Evolutionary conservation across 1,284 basidiomycete genomes (phyloP).

Genomic region (Irpex sp.): DNA sequence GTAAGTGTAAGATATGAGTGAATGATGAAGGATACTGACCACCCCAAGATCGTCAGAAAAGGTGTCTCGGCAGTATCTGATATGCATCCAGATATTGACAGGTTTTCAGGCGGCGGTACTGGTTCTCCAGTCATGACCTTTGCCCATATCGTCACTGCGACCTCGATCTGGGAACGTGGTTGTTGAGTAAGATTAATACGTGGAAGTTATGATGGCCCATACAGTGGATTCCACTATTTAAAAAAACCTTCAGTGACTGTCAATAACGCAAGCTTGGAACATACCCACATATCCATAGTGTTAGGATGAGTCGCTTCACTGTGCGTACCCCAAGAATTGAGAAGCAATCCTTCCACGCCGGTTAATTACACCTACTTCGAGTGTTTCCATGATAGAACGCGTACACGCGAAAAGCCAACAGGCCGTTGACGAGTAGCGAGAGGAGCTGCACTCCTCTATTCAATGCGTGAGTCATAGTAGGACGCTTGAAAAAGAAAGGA

Average conservation of each 20-base stretch:
- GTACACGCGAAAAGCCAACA: background rate
- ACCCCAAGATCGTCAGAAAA: background rate
- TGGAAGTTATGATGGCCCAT: too few relatives aligned
- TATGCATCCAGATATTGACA: background rate
- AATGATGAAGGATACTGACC: background rate
- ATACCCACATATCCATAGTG: background rate
- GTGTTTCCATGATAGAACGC: background rate
- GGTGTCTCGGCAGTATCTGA: background rate
- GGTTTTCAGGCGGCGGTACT: background rate
- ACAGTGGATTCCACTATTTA: too few relatives aligned
- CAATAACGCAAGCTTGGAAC: background rate
- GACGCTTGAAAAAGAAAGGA: background rate
- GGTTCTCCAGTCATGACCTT: background rate
- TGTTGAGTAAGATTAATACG: background rate
- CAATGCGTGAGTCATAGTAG: background rate
- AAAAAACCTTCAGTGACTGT: too few relatives aligned
- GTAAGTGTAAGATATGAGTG: background rate
- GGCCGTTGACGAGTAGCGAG: background rate
- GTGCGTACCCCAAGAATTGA: background rate
- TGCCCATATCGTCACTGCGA: background rate
- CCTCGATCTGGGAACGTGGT: background rate
- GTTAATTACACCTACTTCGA: background rate
- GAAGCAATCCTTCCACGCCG: background rate
- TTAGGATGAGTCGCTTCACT: background rate
- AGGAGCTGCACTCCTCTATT: background rate